Base-by-base conservation (phyloP, 768 basidiomycete species). In the Termitomyces sp. region DNA sequence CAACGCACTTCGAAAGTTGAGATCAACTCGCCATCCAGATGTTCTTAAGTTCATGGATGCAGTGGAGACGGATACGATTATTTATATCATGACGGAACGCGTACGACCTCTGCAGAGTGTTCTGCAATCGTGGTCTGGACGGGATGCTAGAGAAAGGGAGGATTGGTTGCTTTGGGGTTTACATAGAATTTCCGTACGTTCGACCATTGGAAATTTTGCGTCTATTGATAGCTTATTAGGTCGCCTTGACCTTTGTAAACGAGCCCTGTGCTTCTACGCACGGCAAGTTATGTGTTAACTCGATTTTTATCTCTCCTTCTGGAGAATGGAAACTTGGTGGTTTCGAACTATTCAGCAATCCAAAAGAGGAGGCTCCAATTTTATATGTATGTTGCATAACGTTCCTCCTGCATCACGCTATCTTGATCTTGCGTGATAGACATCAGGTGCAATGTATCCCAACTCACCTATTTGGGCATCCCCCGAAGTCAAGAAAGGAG, bases 291-390 rank as follows among this genome's bases (percentile, higher is more conserved):
- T 76, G 84, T 57, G 69, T 81, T n/a, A 79, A 82, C 56, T 85
- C 91, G 1, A 83, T 98, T 57, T 98, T 97, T 67, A 84, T 97
- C 51, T 93, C 96, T 0, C 87, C 89, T 0, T 91, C 93, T 0
- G 92, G 96, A 5, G 97, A 99, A 75, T 98, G 96, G 97, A 92
- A 92, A 66, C 75, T 99, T 8, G 95, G 92, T 19, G 96, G 96
- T 0, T 95, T 98, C 66, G 97, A 99, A 65, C 73, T 96, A 0
- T 70, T 97, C 60, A 94, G 92, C 63, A 91, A 81, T 62, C 81
- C 87, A 9, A 90, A 85, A 63, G 95, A 98, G 52, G 86, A 90
- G 14, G 69, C 77, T 44, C 83, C 90, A 32, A 82, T 90, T 16
- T 75, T 95, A 66, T 96, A 90, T 77, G 93, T 95, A 73, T 71